Evolutionary conservation across 768 basidiomycete genomes (phyloP).

Genomic region (Phanerochaete carnosa): DNA sequence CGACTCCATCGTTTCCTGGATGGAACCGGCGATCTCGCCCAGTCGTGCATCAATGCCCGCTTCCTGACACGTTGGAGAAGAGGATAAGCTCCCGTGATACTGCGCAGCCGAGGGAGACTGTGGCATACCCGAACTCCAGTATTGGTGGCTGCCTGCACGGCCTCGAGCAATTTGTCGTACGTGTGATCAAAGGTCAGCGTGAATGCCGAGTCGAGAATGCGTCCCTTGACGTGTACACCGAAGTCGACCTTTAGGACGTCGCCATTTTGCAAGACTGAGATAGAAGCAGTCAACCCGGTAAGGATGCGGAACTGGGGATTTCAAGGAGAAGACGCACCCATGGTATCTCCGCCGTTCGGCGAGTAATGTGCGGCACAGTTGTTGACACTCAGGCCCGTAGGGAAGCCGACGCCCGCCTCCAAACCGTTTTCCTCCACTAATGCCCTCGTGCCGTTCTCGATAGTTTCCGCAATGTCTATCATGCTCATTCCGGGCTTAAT

Average conservation of each 20-base stretch:
- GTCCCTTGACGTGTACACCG: slow-evolving; percentile 95
- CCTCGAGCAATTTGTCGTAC: slow-evolving; percentile 85
- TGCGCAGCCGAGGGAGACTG: neutral
- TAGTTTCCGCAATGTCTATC: slow-evolving; percentile 90
- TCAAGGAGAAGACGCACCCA: slow-evolving; percentile 44
- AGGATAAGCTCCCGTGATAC: neutral
- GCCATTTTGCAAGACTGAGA: slow-evolving; percentile 68
- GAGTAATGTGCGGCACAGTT: slow-evolving; percentile 96
- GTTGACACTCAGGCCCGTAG: slow-evolving; percentile 92
- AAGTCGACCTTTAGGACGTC: slow-evolving; percentile 97
- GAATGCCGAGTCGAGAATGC: slow-evolving; percentile 94
- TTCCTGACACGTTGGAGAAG: slow-evolving; percentile 51
- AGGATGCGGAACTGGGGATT: slow-evolving; percentile 1
- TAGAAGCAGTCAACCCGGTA: neutral
- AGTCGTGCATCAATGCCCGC: slow-evolving; percentile 94
- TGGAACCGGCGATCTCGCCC: slow-evolving; percentile 86
- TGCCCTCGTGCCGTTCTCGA: slow-evolving; percentile 89
- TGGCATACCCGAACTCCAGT: slow-evolving; percentile 78
- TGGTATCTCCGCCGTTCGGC: slow-evolving; percentile 90
- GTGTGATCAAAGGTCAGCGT: slow-evolving; percentile 87
- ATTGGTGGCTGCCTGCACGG: slow-evolving; percentile 92
- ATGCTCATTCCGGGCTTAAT: slow-evolving; percentile 93
- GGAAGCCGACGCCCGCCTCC: slow-evolving; percentile 89
- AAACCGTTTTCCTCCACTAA: slow-evolving; percentile 89
- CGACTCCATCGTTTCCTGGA: slow-evolving; percentile 99